Base-by-base conservation (phyloP, 371 early-diverging fungal genomes). In the Mortierella sp. region DNA sequence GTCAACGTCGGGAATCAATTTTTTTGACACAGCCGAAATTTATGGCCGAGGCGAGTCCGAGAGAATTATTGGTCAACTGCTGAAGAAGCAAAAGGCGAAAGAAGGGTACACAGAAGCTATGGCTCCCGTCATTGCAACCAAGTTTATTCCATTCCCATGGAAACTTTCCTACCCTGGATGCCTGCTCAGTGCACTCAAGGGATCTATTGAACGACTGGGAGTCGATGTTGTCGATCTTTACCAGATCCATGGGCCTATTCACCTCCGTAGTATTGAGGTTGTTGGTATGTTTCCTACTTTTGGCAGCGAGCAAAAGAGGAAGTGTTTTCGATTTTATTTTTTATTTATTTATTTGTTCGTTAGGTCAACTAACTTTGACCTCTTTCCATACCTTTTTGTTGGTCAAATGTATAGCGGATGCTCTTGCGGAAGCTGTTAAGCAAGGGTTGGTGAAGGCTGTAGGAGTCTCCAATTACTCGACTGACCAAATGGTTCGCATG, bases 211-310 rank as follows among this genome's bases (percentile, higher is more conserved):
- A 44, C 80, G 88, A 19, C 75, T 92, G 25, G 87, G 86, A 28
- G 72, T 83, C 14, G 82, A 88, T 23, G 85, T 86, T 43, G 70
- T 87, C 3, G 92, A 92, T 60, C 83, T 92, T n/a, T 92, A 90
- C 67, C 88, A 93, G 67, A 90, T 93, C 59, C 94, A 93, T 80
- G 91, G 90, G 57, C 90, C 94, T 5, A 84, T 89, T 14, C 87
- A 86, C 57, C 68, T 84, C 12, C 84, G 72, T 15, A 73, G 77
- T 16, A 81, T 87, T 25, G 84, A 86, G 57, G 83, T 84, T 1
- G 81, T 86, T 60, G 85, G 85, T 83, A 84, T 74, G 73, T 23
- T 43, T 28, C 37, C 26, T 1, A 5, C 48, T n/a, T 12, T 7
- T 61, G 56, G 12, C 16, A 46, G 16, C 16, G 9, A 46, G 9